These are phyloP conservation scores for Penicillium antarcticum DNA, from an alignment of 495 filamentous ascomycete species.

Conservation along the genomic window DNA sequence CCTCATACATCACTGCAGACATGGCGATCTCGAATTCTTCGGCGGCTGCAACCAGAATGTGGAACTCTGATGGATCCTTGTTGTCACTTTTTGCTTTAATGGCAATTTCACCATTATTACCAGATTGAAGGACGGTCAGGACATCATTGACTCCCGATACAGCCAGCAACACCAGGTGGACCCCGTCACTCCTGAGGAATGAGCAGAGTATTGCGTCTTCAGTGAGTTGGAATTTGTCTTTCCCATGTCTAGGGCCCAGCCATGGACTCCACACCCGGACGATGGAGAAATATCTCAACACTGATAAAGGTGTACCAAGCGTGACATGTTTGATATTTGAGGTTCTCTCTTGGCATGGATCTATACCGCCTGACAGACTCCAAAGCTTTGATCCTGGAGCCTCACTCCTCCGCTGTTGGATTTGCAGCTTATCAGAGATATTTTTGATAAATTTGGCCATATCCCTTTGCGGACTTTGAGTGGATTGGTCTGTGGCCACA, in stretches of 20 bases:
- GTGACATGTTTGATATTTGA: constrained; percentile 54
- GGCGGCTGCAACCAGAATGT: constrained; percentile 69
- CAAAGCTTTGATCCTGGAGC: constrained; percentile 69
- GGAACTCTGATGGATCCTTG: constrained; percentile 45
- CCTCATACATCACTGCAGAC: constrained; percentile 81
- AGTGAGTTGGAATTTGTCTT: constrained; percentile 57
- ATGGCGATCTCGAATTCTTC: constrained; percentile 72
- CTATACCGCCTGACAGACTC: constrained; percentile 57
- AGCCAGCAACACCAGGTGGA: constrained; percentile 76
- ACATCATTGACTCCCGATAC: constrained; percentile 75
- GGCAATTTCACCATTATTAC: constrained; percentile 60
- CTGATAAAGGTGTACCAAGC: constrained; percentile 61
- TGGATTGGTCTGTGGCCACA: constrained; percentile 11
- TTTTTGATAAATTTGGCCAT: constrained; percentile 59
- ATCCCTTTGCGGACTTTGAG: constrained; percentile 30
- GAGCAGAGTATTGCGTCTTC: constrained; percentile 80
- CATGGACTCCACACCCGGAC: constrained; percentile 79
- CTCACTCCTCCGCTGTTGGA: constrained; percentile 59
- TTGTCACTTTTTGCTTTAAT: constrained; percentile 74
- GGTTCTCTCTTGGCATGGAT: constrained; percentile 47
- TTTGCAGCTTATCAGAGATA: constrained; percentile 54
- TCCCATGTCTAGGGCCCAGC: constrained; percentile 85
- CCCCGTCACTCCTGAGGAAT: constrained; percentile 71
- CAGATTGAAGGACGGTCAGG: constrained; percentile 66
- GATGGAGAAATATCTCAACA: constrained; percentile 67